Percentiles rank a stretch among this genome's conserved stretches.
These are phyloP conservation scores for Globisporangium yorkense DNA, from an alignment of 352 stramenopile species.

Conservation along the genomic window DNA sequence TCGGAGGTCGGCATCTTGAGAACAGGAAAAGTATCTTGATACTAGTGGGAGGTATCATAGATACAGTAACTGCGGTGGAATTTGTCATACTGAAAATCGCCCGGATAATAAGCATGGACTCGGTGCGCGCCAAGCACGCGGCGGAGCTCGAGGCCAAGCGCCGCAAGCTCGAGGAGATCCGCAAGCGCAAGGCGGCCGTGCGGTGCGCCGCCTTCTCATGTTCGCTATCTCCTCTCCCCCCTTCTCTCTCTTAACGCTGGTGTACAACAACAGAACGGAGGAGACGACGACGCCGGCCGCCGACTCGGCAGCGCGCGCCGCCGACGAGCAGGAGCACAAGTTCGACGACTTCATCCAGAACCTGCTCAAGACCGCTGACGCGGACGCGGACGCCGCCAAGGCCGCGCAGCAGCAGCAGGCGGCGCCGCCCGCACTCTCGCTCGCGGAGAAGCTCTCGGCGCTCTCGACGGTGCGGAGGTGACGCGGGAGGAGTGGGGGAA, in stretches of 20 bases:
- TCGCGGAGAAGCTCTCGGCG: slow-evolving; percentile 69
- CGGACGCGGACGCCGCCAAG: slow-evolving; percentile 12
- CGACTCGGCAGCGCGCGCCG: slow-evolving; percentile 48
- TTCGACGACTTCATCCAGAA: slow-evolving; percentile 87
- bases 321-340: slow-evolving; percentile 66
- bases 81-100: no score
- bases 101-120: slow-evolving; percentile 31
- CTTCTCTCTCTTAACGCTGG: neutral
- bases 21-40: neutral
- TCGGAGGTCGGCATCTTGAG: neutral
- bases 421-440: slow-evolving; percentile 32
- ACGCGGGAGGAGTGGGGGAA: neutral
- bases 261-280: slow-evolving; percentile 19
- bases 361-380: slow-evolving; percentile 60
- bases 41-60: no score
- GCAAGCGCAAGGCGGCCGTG: slow-evolving; percentile 73
- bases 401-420: slow-evolving; percentile 9
- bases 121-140: slow-evolving; percentile 76
- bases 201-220: slow-evolving; percentile 20
- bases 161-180: slow-evolving; percentile 89
- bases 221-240: neutral
- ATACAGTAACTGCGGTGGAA: no score
- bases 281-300: neutral
- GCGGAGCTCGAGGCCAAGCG: slow-evolving; percentile 85
- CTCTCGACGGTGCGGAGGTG: slow-evolving; percentile 50